Conservation (phyloP, 345 rosid species). For the rapeseed (Brassica napus) region DNA sequence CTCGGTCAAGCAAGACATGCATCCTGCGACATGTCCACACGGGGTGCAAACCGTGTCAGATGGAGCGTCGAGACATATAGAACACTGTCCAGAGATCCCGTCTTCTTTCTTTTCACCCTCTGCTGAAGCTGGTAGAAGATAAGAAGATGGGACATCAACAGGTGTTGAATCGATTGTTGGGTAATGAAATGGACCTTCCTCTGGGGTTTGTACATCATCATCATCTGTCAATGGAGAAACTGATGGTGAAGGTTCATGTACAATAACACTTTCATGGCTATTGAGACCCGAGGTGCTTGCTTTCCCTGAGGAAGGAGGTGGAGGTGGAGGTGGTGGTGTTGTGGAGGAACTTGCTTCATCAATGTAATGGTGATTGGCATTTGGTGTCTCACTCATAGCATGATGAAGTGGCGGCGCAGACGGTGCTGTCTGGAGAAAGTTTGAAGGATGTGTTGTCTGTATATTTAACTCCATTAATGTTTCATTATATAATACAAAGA, state of each 20-base stretch:
- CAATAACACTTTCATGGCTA: constrained; percentile 35
- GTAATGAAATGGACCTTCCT: constrained; percentile 72
- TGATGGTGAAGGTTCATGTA: constrained; percentile 51
- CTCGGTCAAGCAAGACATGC: constrained; percentile 89
- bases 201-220: constrained; percentile 35
- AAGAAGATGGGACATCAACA: constrained; percentile 44
- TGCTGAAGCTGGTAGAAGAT: constrained; percentile 31
- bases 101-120: constrained; percentile 49
- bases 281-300: constrained; percentile 32
- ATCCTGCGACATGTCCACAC: constrained; percentile 95
- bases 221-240: constrained; percentile 57
- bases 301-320: constrained; percentile 41
- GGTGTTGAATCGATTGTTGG: constrained; percentile 73
- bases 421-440: constrained; percentile 60
- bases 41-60: constrained; percentile 90
- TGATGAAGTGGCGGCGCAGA: constrained; percentile 79
- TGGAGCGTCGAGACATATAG: constrained; percentile 89
- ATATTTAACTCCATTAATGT: constrained; percentile 23
- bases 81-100: constrained; percentile 55
- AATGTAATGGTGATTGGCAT: constrained; percentile 34
- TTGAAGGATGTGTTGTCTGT: constrained; percentile 72
- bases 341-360: constrained; percentile 54
- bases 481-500: neutral
- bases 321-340: constrained; percentile 23
- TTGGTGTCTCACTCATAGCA: constrained; percentile 44